These are phyloP conservation scores for Wickerhamomyces canadensis DNA, from an alignment of 805 yeast genomes.

Conservation along the genomic window DNA sequence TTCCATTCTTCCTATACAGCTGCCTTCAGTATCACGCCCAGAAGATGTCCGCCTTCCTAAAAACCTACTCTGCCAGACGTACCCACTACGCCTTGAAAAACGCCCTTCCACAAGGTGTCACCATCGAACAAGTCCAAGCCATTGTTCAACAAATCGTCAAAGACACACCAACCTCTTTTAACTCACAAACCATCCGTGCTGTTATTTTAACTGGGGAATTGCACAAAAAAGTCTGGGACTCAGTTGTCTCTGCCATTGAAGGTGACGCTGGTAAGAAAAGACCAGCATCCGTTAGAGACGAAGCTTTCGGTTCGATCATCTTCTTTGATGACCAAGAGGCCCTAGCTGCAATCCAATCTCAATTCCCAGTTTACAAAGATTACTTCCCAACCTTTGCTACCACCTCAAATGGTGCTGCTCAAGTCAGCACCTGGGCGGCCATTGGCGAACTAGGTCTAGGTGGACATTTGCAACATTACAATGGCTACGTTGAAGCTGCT, in stretches of 20 bases:
- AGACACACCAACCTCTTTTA: constrained; percentile 46
- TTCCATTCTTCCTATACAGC: too few species aligned
- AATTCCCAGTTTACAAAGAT: constrained; percentile 37
- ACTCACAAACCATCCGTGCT: constrained; percentile 46
- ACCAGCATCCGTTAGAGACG: constrained; percentile 37
- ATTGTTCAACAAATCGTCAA: constrained; percentile 40
- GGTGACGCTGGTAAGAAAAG: constrained; percentile 34
- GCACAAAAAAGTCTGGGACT: constrained; percentile 42
- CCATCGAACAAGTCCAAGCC: constrained; percentile 33
- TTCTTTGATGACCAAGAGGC: constrained; percentile 41
- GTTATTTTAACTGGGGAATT: constrained; percentile 39
- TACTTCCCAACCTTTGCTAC: constrained; percentile 44
- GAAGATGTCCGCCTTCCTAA: constrained; percentile 20
- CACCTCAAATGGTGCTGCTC: constrained; percentile 44
- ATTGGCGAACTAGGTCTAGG: constrained; percentile 40
- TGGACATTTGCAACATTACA: constrained; percentile 49
- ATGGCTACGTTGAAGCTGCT: constrained; percentile 36
- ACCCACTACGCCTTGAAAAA: constrained; percentile 41
- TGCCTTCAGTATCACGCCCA: constrained; percentile 1
- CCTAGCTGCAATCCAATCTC: constrained; percentile 34
- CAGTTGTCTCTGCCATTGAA: constrained; percentile 33
- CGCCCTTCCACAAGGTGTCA: constrained; percentile 36
- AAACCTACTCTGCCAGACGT: constrained; percentile 37
- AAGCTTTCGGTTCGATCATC: constrained; percentile 43
- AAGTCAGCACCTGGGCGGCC: constrained; percentile 45